Evolutionary conservation across 768 basidiomycete genomes (phyloP).

Genomic region (Lentinula boryana): DNA sequence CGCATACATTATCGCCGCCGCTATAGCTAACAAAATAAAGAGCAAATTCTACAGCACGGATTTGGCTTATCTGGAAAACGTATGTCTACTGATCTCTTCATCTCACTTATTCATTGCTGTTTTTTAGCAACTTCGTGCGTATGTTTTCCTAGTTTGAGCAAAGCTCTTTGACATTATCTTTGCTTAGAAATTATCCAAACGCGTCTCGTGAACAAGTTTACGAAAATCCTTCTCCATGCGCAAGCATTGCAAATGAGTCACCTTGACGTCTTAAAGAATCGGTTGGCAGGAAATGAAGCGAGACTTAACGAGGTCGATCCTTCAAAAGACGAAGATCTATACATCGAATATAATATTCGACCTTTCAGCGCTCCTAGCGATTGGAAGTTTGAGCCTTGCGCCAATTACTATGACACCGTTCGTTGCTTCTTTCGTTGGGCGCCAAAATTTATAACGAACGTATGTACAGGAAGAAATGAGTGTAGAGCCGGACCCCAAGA

Average conservation of each 20-base stretch:
- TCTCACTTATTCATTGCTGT: neutral
- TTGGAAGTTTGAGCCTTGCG: slow-evolving; percentile 73
- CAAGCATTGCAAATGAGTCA: slow-evolving; percentile 56
- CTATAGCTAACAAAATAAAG: slow-evolving; percentile 64
- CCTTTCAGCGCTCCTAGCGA: slow-evolving; percentile 60
- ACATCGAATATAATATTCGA: slow-evolving; percentile 65
- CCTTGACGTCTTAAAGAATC: slow-evolving; percentile 50
- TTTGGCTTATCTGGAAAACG: slow-evolving; percentile 66
- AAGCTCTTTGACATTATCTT: neutral
- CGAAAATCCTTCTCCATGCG: slow-evolving; percentile 48
- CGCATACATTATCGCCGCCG: slow-evolving; percentile 64
- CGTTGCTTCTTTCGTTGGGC: slow-evolving; percentile 13
- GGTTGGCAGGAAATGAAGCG: slow-evolving; percentile 37
- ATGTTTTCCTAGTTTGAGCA: slow-evolving; percentile 1
- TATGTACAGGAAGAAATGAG: slow-evolving; percentile 53
- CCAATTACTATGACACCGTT: slow-evolving; percentile 72
- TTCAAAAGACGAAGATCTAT: slow-evolving; percentile 60
- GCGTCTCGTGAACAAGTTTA: slow-evolving; percentile 50
- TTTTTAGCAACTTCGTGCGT: slow-evolving; percentile 60
- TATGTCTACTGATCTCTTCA: slow-evolving; percentile 27
- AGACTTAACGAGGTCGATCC: slow-evolving; percentile 50
- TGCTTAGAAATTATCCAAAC: slow-evolving; percentile 63
- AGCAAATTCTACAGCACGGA: slow-evolving; percentile 66
- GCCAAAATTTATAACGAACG: slow-evolving; percentile 9
- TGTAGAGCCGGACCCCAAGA: slow-evolving; percentile 64